phyloP scores from a whole-genome alignment of 768 basidiomycete species.

The Hortiboletus flavorubellus region DNA sequence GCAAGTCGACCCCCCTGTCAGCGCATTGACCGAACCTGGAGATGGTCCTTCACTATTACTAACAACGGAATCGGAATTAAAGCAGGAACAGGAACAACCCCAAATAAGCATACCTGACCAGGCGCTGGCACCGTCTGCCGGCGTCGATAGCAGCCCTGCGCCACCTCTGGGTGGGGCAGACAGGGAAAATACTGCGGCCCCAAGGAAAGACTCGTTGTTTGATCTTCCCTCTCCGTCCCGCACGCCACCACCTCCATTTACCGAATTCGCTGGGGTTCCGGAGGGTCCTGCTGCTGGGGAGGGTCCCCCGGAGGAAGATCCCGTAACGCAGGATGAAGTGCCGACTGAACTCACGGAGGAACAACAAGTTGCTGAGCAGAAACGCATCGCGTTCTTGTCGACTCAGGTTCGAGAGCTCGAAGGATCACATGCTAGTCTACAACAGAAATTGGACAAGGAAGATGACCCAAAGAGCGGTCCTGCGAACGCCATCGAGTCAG shows the following conservation, averaged over 20 bases:
- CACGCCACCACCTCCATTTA: slow-evolving; percentile 30
- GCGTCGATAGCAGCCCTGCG: slow-evolving; percentile 8
- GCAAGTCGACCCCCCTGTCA: slow-evolving; percentile 22
- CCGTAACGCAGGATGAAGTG: slow-evolving; percentile 16
- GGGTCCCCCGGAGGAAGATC: slow-evolving; percentile 5
- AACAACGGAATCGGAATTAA: neutral
- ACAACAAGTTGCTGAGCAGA: slow-evolving; percentile 22
- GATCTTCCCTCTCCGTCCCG: slow-evolving; percentile 7
- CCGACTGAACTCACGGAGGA: slow-evolving; percentile 19
- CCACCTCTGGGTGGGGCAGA: neutral
- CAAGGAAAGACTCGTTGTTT: neutral
- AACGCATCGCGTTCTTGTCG: slow-evolving; percentile 19
- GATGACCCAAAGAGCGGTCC: neutral
- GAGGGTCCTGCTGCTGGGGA: slow-evolving; percentile 5
- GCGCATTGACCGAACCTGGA: slow-evolving; percentile 10
- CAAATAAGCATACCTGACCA: neutral
- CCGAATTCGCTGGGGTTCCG: slow-evolving; percentile 13
- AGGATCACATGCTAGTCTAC: neutral
- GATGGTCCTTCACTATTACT: slow-evolving; percentile 9
- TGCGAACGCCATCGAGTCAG: slow-evolving; percentile 10
- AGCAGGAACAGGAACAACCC: neutral
- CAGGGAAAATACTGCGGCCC: neutral
- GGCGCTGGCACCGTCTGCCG: neutral
- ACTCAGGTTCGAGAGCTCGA: slow-evolving; percentile 18
- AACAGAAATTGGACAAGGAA: neutral